Evolutionary conservation across 306 rosid genomes (phyloP).

Genomic region (Abrus precatorius): DNA sequence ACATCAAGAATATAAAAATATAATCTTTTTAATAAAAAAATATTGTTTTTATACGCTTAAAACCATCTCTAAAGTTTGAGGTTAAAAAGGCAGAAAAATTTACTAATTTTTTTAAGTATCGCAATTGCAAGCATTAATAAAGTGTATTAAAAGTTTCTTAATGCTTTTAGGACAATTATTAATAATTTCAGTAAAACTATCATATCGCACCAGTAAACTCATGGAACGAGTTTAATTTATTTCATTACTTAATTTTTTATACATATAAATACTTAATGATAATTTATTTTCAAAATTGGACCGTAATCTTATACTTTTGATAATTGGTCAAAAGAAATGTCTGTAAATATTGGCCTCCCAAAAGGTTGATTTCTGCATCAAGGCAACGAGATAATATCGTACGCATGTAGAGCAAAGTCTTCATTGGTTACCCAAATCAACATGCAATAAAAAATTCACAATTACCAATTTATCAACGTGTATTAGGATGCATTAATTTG

Average conservation of each 20-base stretch:
- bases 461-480: conserved; percentile 21
- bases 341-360: not conserved
- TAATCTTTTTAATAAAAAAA: too few species aligned
- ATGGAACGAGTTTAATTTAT: too few species aligned
- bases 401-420: not conserved
- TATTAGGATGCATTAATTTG: not conserved
- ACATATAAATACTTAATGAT: too few species aligned
- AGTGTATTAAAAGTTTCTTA: not conserved
- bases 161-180: not conserved
- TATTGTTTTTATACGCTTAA: too few species aligned
- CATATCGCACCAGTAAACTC: not conserved
- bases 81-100: too few species aligned
- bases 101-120: not conserved
- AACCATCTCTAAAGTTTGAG: too few species aligned
- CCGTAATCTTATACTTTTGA: not conserved
- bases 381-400: conserved; percentile 19
- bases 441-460: not conserved
- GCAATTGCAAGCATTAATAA: not conserved
- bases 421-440: conserved; percentile 32
- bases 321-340: conserved; percentile 1
- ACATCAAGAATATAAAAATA: not conserved
- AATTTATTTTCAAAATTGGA: too few species aligned
- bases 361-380: not conserved
- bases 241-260: too few species aligned
- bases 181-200: not conserved